Evolutionary conservation across 169 alveolate species (phyloP).

Genomic region (Eimeria necatrix): DNA sequence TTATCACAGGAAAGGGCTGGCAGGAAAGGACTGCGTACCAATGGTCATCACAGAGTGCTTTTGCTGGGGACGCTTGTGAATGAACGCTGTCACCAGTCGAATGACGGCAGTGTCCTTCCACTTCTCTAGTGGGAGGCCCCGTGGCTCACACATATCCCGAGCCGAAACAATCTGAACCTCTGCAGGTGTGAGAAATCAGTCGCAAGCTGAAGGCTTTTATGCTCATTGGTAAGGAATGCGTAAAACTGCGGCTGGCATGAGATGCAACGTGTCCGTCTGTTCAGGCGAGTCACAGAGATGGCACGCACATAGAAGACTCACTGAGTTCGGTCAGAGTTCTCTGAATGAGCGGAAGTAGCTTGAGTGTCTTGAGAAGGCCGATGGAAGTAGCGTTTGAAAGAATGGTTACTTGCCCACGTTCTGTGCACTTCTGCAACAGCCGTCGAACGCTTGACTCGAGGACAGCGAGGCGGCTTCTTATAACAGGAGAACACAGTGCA

Average conservation of each 20-base stretch:
- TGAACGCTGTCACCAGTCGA: constrained; percentile 71
- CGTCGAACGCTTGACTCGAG: constrained; percentile 62
- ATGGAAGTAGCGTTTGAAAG: constrained; percentile 77
- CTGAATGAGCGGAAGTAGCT: constrained; percentile 75
- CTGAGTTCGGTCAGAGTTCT: constrained; percentile 73
- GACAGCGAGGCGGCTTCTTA: constrained; percentile 46
- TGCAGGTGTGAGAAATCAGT: constrained; percentile 39
- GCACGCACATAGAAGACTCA: constrained; percentile 27
- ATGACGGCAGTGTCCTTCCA: constrained; percentile 79
- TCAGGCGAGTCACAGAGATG: not conserved
- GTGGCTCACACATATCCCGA: constrained; percentile 80
- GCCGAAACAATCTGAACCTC: constrained; percentile 74
- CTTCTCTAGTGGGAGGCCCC: constrained; percentile 77
- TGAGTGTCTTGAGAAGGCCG: constrained; percentile 75
- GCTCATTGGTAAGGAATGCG: not conserved
- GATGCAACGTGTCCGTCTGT: not conserved
- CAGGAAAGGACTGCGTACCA: constrained; percentile 17
- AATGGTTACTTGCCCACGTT: constrained; percentile 70
- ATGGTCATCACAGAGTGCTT: constrained; percentile 77
- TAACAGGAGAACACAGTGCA: constrained; percentile 71
- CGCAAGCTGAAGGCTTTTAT: not conserved
- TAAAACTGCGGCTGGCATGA: not conserved
- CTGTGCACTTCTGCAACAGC: constrained; percentile 71
- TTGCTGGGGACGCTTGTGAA: constrained; percentile 60
- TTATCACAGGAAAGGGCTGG: not conserved